Conservation (phyloP, 768 basidiomycete genomes). For the Amanita polypyramis region DNA sequence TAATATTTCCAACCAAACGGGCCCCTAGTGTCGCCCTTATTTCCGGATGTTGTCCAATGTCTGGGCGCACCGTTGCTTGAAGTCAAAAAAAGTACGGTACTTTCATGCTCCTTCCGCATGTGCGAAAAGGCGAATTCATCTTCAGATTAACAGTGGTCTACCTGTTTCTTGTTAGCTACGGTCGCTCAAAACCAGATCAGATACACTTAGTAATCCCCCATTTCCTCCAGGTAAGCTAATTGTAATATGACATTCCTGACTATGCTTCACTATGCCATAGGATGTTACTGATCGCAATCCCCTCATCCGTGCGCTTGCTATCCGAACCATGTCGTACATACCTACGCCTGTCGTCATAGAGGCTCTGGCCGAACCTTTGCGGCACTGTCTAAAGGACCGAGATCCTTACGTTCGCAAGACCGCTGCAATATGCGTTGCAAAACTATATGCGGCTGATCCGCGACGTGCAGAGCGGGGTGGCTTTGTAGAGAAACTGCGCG, state of each 20-base stretch:
- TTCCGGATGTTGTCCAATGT: conserved; percentile 93
- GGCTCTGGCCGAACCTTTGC: conserved; percentile 78
- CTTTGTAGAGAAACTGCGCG: conserved; percentile 85
- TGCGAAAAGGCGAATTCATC: conserved; percentile 10
- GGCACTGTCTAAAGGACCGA: conserved; percentile 85
- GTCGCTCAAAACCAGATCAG: conserved; percentile 86
- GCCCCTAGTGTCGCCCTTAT: conserved; percentile 79
- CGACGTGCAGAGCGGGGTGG: conserved; percentile 80
- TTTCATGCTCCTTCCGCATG: not conserved
- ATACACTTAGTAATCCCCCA: conserved; percentile 86
- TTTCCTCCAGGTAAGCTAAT: conserved; percentile 66
- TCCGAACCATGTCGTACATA: conserved; percentile 99
- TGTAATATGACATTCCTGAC: conserved; percentile 4
- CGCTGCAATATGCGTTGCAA: conserved; percentile 94
- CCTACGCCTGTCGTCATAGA: conserved; percentile 84
- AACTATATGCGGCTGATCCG: conserved; percentile 84
- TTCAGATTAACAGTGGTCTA: conserved; percentile 70
- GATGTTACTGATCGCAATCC: conserved; percentile 96
- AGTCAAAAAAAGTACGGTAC: conserved; percentile 89
- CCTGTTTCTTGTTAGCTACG: conserved; percentile 95
- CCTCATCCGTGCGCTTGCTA: conserved; percentile 91
- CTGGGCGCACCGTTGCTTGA: conserved; percentile 91
- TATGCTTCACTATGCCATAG: conserved; percentile 29
- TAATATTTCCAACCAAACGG: conserved; percentile 6
- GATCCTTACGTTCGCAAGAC: conserved; percentile 99